Base-by-base conservation (phyloP, 2,329 filamentous ascomycete species). In the Ceratocystis cacaofunesta region DNA sequence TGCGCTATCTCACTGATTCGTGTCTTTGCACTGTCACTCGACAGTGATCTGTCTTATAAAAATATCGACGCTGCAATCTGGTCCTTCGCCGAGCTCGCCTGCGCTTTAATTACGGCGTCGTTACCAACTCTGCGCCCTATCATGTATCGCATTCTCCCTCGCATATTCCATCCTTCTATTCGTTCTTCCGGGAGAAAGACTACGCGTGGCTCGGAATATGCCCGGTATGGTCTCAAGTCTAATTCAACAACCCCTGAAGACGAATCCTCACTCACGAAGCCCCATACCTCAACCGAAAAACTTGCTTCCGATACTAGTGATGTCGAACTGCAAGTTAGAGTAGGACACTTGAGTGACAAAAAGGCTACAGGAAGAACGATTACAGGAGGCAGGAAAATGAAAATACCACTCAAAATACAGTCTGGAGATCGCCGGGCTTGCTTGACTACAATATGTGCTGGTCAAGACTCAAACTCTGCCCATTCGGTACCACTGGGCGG, bases 51-150 rank as follows among this genome's bases (percentile, higher is more conserved):
- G 22, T 70, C 69, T 19, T 71, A 69, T 67, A 67, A 69, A 22
- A 71, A 70, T 64, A 69, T 72, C n/a, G 69, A 71, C 2, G 68
- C 72, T 5, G 70, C 71, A 5, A 65, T 68, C n/a, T 70, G 70
- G 68, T 71, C 70, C 32, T 61, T 70, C 19, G 68, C 68, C 32
- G 70, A 71, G 63, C 66, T 71, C 57, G 65, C 68, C 57, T 70
- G 69, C 5, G 70, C 69, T 48, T 62, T 71, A 1, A 70, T 68
- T 10, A 70, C 68, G 64, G 68, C 69, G 22, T 70, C 69, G 25
- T 68, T 71, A 8, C 70, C 70, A 25, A 71, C 69, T n/a, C 68
- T 71, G 30, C 70, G 71, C 2, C 71, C 71, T 3, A 66, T 72
- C 22, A 62, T 71, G 41, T 69, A 70, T 46, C 71, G 71, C 30